These are phyloP conservation scores for Aspergillus latus DNA, from an alignment of 2,329 filamentous ascomycete genomes.

Conservation along the genomic window DNA sequence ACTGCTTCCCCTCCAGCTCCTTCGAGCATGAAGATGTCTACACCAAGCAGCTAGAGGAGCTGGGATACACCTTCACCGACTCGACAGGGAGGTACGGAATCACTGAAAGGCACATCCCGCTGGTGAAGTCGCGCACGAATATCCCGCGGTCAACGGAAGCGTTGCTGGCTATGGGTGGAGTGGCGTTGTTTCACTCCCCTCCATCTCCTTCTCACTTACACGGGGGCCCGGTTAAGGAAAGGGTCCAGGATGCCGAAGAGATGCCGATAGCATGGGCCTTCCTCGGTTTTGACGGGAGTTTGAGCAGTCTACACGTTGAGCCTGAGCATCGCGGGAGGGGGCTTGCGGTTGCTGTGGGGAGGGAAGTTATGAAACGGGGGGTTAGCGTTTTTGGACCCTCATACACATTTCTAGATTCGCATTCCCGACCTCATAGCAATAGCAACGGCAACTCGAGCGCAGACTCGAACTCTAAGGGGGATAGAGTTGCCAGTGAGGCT, in stretches of 20 bases:
- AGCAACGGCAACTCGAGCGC: too few species aligned
- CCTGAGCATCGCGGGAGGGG: conserved; percentile 10
- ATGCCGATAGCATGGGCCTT: conserved; percentile 7
- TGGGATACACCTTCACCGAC: conserved; percentile 31
- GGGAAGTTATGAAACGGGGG: conserved; percentile 9
- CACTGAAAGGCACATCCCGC: conserved; percentile 32
- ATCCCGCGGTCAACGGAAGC: conserved; percentile 39
- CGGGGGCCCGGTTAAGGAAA: neutral
- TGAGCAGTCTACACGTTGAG: conserved; percentile 5
- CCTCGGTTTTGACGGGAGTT: conserved; percentile 2
- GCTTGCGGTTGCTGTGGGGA: conserved; percentile 1
- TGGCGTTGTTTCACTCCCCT: conserved; percentile 34
- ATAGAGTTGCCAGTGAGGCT: neutral
- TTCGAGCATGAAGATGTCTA: neutral
- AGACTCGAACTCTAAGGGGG: too few species aligned
- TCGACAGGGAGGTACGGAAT: conserved; percentile 28
- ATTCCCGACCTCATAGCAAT: too few species aligned
- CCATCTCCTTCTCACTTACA: neutral
- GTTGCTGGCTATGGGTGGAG: conserved; percentile 33
- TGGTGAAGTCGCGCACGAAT: conserved; percentile 41
- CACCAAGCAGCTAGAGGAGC: neutral
- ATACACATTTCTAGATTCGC: neutral
- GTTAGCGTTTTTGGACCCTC: neutral
- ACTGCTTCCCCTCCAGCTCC: neutral
- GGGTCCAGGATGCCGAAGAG: neutral